Percentiles rank a stretch among this genome's conserved stretches.
Conservation (phyloP, 495 filamentous ascomycete genomes). For the Aspergillus incahuasiensis region DNA sequence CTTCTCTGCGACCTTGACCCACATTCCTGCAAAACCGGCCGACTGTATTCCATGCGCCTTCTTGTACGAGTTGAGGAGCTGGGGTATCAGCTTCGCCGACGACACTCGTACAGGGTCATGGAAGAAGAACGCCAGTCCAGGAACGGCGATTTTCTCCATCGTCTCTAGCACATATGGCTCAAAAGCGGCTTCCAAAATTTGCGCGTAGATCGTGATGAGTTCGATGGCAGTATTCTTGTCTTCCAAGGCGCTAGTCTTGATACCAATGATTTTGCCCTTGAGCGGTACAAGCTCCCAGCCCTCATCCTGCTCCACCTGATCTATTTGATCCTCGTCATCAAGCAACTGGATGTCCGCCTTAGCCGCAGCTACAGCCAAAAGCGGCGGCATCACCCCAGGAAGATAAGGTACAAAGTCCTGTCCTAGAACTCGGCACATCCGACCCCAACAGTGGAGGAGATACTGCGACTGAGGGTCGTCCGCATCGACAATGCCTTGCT, state of each 20-base stretch:
- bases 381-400: conserved; percentile 87
- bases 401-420: conserved; percentile 89
- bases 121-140: conserved; percentile 97
- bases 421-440: conserved; percentile 94
- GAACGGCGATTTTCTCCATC: conserved; percentile 93
- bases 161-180: conserved; percentile 88
- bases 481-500: conserved; percentile 79
- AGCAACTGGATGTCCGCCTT: conserved; percentile 97
- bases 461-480: conserved; percentile 98
- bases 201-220: conserved; percentile 92
- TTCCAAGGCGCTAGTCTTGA: conserved; percentile 92
- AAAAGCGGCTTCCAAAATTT: conserved; percentile 86
- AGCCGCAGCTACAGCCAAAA: conserved; percentile 84
- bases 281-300: conserved; percentile 97
- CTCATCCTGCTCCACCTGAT: conserved; percentile 89
- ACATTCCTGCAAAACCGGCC: conserved; percentile 68
- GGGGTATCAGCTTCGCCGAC: conserved; percentile 89
- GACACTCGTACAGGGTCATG: conserved; percentile 96
- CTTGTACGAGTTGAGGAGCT: conserved; percentile 91
- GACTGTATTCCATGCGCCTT: conserved; percentile 77
- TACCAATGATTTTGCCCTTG: conserved; percentile 96
- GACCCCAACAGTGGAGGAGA: conserved; percentile 97
- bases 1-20: conserved; percentile 82
- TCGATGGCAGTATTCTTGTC: conserved; percentile 99
- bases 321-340: conserved; percentile 92